Evolutionary conservation across 2,329 filamentous ascomycete species (phyloP).

Genomic region (Colletotrichum sidae): DNA sequence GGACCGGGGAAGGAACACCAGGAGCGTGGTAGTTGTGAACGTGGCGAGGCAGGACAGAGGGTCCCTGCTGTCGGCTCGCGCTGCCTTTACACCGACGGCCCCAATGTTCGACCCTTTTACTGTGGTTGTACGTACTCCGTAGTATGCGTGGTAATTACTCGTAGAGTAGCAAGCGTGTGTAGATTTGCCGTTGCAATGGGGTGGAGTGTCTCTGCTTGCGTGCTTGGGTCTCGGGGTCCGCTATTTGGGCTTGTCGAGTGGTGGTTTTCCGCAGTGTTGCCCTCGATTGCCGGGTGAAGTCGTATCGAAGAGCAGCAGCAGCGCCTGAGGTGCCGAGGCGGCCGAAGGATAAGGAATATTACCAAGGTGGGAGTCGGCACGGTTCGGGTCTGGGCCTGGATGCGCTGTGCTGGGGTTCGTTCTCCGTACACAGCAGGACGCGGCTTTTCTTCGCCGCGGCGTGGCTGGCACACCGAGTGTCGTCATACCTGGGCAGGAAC

Average conservation of each 20-base stretch:
- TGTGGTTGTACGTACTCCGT: background rate
- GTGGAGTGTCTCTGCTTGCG: background rate
- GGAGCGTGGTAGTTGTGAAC: no score
- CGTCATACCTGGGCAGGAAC: constrained; percentile 1
- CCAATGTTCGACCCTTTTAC: background rate
- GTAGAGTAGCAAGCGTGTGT: background rate
- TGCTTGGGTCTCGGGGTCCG: background rate
- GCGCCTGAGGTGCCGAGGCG: background rate
- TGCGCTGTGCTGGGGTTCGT: background rate
- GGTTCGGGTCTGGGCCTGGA: background rate
- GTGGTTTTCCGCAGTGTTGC: no score
- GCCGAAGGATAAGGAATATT: background rate
- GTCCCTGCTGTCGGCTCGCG: constrained; percentile 23
- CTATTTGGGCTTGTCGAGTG: background rate
- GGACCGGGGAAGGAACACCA: no score
- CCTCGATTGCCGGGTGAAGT: background rate
- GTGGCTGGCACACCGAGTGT: constrained; percentile 6
- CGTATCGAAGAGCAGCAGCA: background rate
- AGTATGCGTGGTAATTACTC: constrained; percentile 12
- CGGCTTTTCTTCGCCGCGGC: background rate
- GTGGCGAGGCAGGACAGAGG: constrained; percentile 4
- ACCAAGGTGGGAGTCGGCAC: constrained; percentile 26
- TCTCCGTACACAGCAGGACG: background rate
- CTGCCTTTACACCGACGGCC: constrained; percentile 18
- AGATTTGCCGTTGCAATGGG: background rate